These are phyloP conservation scores for Zangia roseola DNA, from an alignment of 768 basidiomycete genomes.

Conservation along the genomic window DNA sequence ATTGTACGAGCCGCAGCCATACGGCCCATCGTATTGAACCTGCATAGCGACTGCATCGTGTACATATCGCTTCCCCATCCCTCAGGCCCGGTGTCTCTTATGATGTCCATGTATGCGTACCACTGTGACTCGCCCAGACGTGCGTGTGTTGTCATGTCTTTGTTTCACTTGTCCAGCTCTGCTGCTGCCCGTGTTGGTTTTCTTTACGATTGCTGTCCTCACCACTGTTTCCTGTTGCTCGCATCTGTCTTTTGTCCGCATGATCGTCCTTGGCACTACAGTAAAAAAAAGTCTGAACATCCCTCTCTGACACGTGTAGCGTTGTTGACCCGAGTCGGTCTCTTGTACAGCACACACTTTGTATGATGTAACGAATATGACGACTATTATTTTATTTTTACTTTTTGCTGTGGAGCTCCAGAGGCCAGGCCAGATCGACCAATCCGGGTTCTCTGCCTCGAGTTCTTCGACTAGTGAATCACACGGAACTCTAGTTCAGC, in stretches of 20 bases:
- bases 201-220: neutral
- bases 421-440: no score
- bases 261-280: no score
- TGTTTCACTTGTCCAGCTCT: neutral
- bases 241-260: neutral
- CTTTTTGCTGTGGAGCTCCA: no score
- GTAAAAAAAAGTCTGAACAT: no score
- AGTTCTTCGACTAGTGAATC: no score
- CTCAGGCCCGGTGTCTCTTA: neutral
- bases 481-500: no score
- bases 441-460: no score
- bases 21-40: slow-evolving; percentile 8
- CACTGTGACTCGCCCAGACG: neutral
- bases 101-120: neutral
- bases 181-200: neutral
- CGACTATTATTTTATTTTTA: no score
- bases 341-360: no score
- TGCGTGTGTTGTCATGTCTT: neutral
- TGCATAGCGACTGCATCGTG: neutral
- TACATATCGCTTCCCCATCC: neutral
- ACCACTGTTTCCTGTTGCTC: neutral
- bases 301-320: no score
- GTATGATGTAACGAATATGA: no score
- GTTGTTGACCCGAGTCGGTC: no score
- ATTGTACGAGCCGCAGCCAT: slow-evolving; percentile 25